phyloP scores from a whole-genome alignment of 1,139 yeast genomes.

The Yarrowia galli region DNA sequence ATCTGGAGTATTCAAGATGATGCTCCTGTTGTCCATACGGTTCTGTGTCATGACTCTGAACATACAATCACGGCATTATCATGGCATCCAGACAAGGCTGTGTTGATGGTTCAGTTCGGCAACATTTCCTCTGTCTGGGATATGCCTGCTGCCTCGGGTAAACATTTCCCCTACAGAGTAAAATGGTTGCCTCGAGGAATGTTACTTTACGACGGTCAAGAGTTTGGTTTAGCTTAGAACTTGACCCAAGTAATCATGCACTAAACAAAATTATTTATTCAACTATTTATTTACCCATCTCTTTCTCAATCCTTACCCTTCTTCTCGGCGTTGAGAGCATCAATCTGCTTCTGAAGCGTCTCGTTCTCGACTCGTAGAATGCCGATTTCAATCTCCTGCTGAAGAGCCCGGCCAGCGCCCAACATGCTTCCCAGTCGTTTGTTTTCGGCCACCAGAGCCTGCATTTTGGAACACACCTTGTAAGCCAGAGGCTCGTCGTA shows the following conservation, averaged over 20 bases:
- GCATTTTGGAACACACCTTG: slow-evolving; percentile 50
- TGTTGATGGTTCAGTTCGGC: slow-evolving; percentile 16
- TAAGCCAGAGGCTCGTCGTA: slow-evolving; percentile 38
- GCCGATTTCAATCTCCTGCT: slow-evolving; percentile 61
- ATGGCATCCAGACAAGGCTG: slow-evolving; percentile 20
- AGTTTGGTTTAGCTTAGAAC: slow-evolving; percentile 27
- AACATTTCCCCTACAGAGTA: slow-evolving; percentile 5
- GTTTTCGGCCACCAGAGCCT: slow-evolving; percentile 71
- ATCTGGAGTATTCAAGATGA: slow-evolving; percentile 40
- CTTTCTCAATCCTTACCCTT: not conserved
- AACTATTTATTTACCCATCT: not conserved
- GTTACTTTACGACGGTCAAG: slow-evolving; percentile 24
- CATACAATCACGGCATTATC: slow-evolving; percentile 14
- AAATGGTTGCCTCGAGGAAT: slow-evolving; percentile 31
- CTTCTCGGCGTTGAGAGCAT: not conserved
- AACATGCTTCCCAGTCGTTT: slow-evolving; percentile 72
- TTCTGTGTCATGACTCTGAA: slow-evolving; percentile 12
- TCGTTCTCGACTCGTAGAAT: slow-evolving; percentile 55
- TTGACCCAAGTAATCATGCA: no score
- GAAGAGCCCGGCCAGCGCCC: slow-evolving; percentile 74
- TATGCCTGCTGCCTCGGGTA: slow-evolving; percentile 20
- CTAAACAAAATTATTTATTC: not conserved
- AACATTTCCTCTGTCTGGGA: slow-evolving; percentile 26
- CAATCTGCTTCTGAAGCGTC: slow-evolving; percentile 19
- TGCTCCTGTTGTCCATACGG: slow-evolving; percentile 26